Evolutionary conservation across 1,284 basidiomycete genomes (phyloP).

Genomic region (Hypsizygus ulmarius): DNA sequence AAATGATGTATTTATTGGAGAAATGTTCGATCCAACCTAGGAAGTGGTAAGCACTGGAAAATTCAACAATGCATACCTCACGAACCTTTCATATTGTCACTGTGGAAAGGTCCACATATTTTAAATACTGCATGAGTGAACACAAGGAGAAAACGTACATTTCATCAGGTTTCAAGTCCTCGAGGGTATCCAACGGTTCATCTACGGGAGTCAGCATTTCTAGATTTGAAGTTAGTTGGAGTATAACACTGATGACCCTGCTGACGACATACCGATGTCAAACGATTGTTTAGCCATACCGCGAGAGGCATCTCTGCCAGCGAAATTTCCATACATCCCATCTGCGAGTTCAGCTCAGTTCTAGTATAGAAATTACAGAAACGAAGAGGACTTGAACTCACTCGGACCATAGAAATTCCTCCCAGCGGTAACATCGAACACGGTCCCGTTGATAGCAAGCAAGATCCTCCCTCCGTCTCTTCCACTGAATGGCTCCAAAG

Average conservation of each 20-base stretch:
- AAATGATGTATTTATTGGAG: conserved; percentile 82
- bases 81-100: conserved; percentile 85
- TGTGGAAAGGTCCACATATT: conserved; percentile 29
- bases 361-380: not conserved
- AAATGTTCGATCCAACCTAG: conserved; percentile 90
- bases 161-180: conserved; percentile 76
- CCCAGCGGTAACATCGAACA: conserved; percentile 90
- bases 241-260: not conserved
- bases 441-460: conserved; percentile 82
- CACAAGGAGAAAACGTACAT: conserved; percentile 55
- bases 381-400: conserved; percentile 37
- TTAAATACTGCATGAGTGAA: not conserved
- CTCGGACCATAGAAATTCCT: conserved; percentile 92
- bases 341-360: conserved; percentile 41
- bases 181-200: conserved; percentile 80
- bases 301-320: conserved; percentile 88
- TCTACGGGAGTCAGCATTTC: conserved; percentile 90
- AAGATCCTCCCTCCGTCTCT: conserved; percentile 70
- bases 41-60: conserved; percentile 2
- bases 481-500: conserved; percentile 69
- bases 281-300: conserved; percentile 98
- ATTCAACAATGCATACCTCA: conserved; percentile 3
- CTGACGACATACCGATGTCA: conserved; percentile 62
- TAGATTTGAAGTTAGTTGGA: conserved; percentile 28
- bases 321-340: conserved; percentile 97